Evolutionary conservation across 2,329 filamentous ascomycete genomes (phyloP), one percentile per base, ranked within the genome.

Genomic region (Fusarium phyllophilum): DNA sequence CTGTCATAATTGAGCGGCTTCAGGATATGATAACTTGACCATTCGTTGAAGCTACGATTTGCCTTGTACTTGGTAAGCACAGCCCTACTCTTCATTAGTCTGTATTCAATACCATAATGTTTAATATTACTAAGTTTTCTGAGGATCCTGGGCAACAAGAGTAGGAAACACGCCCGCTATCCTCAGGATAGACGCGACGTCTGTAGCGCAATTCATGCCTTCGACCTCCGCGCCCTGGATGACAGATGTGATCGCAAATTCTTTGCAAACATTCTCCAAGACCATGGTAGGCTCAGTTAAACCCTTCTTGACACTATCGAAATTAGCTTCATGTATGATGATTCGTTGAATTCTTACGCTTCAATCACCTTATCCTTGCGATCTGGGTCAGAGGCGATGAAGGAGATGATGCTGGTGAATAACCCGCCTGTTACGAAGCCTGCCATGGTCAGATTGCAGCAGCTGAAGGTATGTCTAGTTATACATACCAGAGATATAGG

Each of bases 21-120:
- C 6, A 12, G 4, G 12, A 6, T n/a, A 33, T 59, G 7, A n/a
- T n/a, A 12, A 8, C 6, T 8, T 31, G 26, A 45, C 48, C 61
- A 66, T 5, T 72, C 13, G 4, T 64, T 42, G 20, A 71, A 73
- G n/a, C 29, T 56, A 0, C 59, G 29, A 5, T 62, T 62, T 2
- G 52, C 34, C 5, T 65, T 59, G 41, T 60, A 74, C 39, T 70
- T 72, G 15, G 68, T 73, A 8, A 70, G n/a, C 8, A 68, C 68
- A 0, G 62, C 73, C 49, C 63, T 66, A 2, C 0, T 3, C 3
- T 7, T 6, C 3, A 17, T 52, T 13, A 62, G 29, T 4, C 1
- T 13, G 8, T 13, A 10, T 7, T 1, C 15, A 12, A 1, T 4
- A 5, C 2, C 4, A 6, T 18, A 0, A 4, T 5, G 0, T 0